Evolutionary conservation across 495 filamentous ascomycete species (phyloP), one percentile per base, ranked within the genome.

Genomic region (Xylaria nigripes): DNA sequence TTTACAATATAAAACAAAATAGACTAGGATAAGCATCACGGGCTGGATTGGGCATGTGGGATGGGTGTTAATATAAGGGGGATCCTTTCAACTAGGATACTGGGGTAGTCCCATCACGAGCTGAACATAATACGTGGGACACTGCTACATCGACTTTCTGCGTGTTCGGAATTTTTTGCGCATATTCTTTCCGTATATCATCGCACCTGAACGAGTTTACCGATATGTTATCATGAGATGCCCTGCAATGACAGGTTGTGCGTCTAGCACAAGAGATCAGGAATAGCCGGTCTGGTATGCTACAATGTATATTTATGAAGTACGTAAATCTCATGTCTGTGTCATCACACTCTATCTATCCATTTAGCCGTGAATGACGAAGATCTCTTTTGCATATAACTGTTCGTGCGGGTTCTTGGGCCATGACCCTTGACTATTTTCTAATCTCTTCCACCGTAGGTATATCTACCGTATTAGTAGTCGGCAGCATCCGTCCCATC

Each of bases 71-170:
- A n/a, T n/a, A n/a, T n/a, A 13, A 18, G 21, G n/a, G 53, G 40
- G 21, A 43, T 55, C 53, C 46, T 55, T 55, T 55, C 53, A 55
- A 55, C 53, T 50, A 55, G 46, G 53, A 55, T 45, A 24, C 15
- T 40, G 23, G 18, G n/a, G 36, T 7, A 25, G 18, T 29, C 9
- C 5, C 23, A 43, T 19, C 23, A 42, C 42, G 27, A 45, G 40
- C 25, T 16, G 25, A 36, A 15, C 32, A 30, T 24, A 21, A 16
- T 41, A 41, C 23, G 10, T 29, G 21, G 13, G 6, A 6, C 32
- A 34, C 32, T 34, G 7, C 32, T 34, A 29, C 25, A 3, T 29
- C 25, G 32, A 13, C 6, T 10, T 34, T 34, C 32, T 34, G 12
- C 6, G 2, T 34, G 2, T 34, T 6, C n/a, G n/a, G n/a, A n/a